Base-by-base conservation (phyloP, 495 filamentous ascomycete species). In the Geoglossum glabrum region DNA sequence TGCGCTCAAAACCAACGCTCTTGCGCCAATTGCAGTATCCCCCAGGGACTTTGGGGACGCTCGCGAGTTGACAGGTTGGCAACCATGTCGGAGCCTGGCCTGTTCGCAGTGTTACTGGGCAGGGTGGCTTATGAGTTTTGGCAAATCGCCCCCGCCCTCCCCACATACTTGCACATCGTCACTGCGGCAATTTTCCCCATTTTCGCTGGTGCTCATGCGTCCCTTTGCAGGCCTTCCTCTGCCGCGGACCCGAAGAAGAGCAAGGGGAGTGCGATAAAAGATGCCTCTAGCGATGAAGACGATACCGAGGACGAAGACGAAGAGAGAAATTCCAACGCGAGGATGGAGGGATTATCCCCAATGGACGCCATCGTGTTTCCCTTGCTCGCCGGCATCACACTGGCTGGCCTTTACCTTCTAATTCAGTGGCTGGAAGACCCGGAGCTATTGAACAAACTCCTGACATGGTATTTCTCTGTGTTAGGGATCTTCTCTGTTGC, bases 401-500 rank as follows among this genome's bases (percentile, higher is more conserved):
- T 98, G 10, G 74, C 82, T 30, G 82, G 80, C 0, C 74, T 98
- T 13, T 97, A 96, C 69, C 79, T 90, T 64, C 73, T 95, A 55
- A 87, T 97, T 66, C 87, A 93, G 64, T 93, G 83, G 76, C 75
- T 94, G 27, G 76, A 92, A 61, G 85, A 94, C 63, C 81, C 90
- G 0, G 73, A 79, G 10, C 69, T 92, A 10, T 63, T 98, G 63
- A 97, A 90, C 70, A 85, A 84, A 70, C 78, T 93, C 21, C 71
- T 98, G 13, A 82, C 83, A 36, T 82, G 76, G 63, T 97, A 98
- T 71, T 87, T 95, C 68, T 87, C 86, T 1, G 65, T 76, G 46
- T 80, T 92, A 69, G 86, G 87, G 0, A 66, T 94, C 15, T 82
- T 85, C 56, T 84, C 85, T 52, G 74, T 92, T 25, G 74, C 79